Evolutionary conservation across 2,329 filamentous ascomycete species (phyloP), one percentile per base, ranked within the genome.

Genomic region (Lasiodiplodia theobromae): DNA sequence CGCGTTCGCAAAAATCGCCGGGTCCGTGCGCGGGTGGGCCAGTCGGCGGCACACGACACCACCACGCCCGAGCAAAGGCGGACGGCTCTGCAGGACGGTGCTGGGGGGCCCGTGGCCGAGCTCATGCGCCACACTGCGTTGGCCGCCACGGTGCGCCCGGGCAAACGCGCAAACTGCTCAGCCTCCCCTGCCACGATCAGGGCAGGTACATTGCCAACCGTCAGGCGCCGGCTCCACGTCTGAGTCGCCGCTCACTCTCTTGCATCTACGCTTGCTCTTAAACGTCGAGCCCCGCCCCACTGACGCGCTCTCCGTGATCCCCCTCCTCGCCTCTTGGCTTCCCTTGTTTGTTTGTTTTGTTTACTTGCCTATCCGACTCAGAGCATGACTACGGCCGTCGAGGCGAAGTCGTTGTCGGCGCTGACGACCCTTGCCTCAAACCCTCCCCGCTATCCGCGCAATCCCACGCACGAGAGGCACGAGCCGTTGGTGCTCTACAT

Each of bases 401-500:
- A 97, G 84, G 96, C 95, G 73, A 89, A 87, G 74, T 98, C 95
- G 56, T 84, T 98, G 54, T 91, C 92, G 66, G 86, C 89, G 66
- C 86, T 99, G 71, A 96, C 93, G 72, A 83, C 87, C 52, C 87
- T 97, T 71, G 95, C 96, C 71, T 87, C 91, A 64, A 93, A 97
- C 75, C 96, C 95, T 52, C 95, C 96, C 57, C 87, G 90, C 74
- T 96, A 97, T 78, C 93, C 93, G 62, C 87, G 91, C 74, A 92
- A 92, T 76, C 91, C 92, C 5, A 88, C 89, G 3, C 89, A 91
- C 72, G 82, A 86, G 73, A 87, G 84, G 71, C 87, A 90, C 71
- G 88, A 93, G 62, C 89, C 93, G 4, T 80, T 98, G 63, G 89
- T 90, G 2, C 86, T 99, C 51, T 99, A 99, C 81, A 96, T 99